phyloP scores from a whole-genome alignment of 192 early-diverging fungal species.

The Diversispora epigaea region DNA sequence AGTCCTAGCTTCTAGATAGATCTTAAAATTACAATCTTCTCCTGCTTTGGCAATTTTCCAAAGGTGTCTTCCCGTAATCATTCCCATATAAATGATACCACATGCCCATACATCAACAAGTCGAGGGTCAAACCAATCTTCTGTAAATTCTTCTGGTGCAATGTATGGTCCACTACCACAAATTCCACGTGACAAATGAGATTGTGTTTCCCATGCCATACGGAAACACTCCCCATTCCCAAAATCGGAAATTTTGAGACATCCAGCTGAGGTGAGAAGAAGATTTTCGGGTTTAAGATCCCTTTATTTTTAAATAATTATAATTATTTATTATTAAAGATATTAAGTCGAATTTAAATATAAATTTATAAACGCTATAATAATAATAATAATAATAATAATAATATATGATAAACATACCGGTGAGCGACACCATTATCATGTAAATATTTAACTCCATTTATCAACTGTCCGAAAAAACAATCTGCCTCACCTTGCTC shows the following conservation, averaged over 20 bases:
- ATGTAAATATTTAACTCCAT: slow-evolving; percentile 78
- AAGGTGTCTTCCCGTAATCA: slow-evolving; percentile 30
- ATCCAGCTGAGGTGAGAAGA: slow-evolving; percentile 59
- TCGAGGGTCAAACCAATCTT: slow-evolving; percentile 70
- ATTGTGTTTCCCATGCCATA: slow-evolving; percentile 63
- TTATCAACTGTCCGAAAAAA: slow-evolving; percentile 76
- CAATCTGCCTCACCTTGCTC: slow-evolving; percentile 51
- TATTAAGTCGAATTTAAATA: too few species aligned
- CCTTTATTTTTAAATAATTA: slow-evolving; percentile 8
- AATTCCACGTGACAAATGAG: slow-evolving; percentile 62
- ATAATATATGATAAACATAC: slow-evolving; percentile 23
- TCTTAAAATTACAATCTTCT: slow-evolving; percentile 14
- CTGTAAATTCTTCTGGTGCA: slow-evolving; percentile 74
- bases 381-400: neutral
- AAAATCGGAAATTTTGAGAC: slow-evolving; percentile 86
- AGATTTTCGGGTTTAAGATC: slow-evolving; percentile 91
- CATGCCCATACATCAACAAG: slow-evolving; percentile 48
- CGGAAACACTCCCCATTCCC: slow-evolving; percentile 79
- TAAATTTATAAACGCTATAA: too few species aligned
- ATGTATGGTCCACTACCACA: slow-evolving; percentile 85
- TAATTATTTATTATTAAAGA: too few species aligned
- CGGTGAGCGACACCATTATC: slow-evolving; percentile 76
- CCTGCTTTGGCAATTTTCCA: slow-evolving; percentile 24
- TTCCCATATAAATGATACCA: slow-evolving; percentile 48
- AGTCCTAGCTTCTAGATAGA: slow-evolving; percentile 10